Conservation (phyloP, 176 grass and related monocot genomes). For the Themeda triandra region DNA sequence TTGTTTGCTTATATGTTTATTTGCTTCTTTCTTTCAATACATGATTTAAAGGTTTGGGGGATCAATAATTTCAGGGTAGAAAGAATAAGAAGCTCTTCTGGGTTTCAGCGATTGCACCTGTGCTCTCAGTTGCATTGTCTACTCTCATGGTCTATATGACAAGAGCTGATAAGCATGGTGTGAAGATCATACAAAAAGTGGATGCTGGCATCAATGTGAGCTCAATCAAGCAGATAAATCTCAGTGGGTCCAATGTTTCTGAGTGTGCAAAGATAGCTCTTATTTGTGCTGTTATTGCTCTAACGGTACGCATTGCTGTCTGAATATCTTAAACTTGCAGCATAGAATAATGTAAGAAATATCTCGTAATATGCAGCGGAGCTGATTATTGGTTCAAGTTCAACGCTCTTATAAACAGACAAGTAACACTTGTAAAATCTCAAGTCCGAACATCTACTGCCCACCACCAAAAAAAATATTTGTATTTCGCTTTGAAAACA, state of each 20-base stretch:
- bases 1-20: not conserved
- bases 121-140: constrained; percentile 73
- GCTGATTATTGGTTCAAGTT: not conserved
- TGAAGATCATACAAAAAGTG: constrained; percentile 31
- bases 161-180: constrained; percentile 75
- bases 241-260: constrained; percentile 27
- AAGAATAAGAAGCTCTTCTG: constrained; percentile 88
- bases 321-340: not conserved
- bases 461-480: too few relatives aligned
- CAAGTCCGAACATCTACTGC: not conserved
- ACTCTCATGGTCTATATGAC: constrained; percentile 86
- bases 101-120: constrained; percentile 77
- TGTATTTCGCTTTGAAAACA: not conserved
- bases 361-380: not conserved
- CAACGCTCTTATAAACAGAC: not conserved
- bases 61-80: constrained; percentile 54
- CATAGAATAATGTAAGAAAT: not conserved
- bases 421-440: not conserved
- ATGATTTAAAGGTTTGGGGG: not conserved
- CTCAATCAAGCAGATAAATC: constrained; percentile 45
- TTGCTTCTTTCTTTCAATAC: not conserved
- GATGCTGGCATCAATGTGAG: constrained; percentile 52
- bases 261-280: constrained; percentile 59
- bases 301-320: not conserved
- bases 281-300: constrained; percentile 32